Evolutionary conservation across 2,329 filamentous ascomycete genomes (phyloP), one percentile per base, ranked within the genome.

Genomic region (Ceratocystis colombiana): DNA sequence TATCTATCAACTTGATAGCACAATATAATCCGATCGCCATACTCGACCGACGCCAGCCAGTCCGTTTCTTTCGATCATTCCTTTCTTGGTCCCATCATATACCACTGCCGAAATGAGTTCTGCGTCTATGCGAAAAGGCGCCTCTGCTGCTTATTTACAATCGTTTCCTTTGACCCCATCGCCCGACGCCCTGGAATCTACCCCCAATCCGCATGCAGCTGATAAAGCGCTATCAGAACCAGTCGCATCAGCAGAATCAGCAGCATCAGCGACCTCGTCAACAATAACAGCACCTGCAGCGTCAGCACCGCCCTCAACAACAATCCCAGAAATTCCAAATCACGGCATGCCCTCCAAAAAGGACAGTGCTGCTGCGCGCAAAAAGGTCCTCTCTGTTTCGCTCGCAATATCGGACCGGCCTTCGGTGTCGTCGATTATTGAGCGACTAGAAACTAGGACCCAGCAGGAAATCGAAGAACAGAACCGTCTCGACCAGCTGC

Each of bases 391-490:
- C 5, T 67, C 66, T 17, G 63, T 61, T 25, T 61, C 62, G 55
- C 59, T 65, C 20, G 63, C 64, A 25, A 65, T 45, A 5, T 64
- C 66, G 7, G 64, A 65, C 53, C 63, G 66, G 10, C 64, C 66
- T 1, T 50, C 63, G 20, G 66, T 68, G 5, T 53, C 63, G 3
- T 61, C 57, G 25, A 68, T 68, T 28, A 45, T 68, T 48, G 63
- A 68, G 37, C 61, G 50, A 15, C 63, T 68, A 15, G 66, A 68
- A 50, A 63, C 50, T 1, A 57, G 64, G 12, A 68, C 66, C 3
- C 62, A 64, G 10, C 63, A 68, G 33, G 66, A 68, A 53, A 66
- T 68, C 55, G 64, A 68, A 45, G 66, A 65, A 62, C 65, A 66
- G 8, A 46, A 63, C 22, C 61, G 65, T 10, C 41, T 66, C 8